Percentiles rank a stretch among this genome's conserved stretches.
These are phyloP conservation scores for Boechera retrofracta DNA, from an alignment of 345 rosid species.

Conservation along the genomic window DNA sequence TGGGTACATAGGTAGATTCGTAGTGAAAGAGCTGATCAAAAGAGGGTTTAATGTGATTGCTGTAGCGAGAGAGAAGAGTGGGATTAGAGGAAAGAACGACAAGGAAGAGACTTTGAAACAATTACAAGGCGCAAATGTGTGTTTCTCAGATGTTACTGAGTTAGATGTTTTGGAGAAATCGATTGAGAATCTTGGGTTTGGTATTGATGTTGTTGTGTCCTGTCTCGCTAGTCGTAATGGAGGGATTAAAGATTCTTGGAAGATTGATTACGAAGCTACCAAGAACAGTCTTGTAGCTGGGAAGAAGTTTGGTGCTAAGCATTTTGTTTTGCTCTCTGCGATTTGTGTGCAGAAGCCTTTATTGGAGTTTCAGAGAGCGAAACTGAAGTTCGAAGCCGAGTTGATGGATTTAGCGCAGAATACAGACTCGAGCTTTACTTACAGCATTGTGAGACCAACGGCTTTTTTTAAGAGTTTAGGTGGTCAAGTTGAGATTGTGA, in stretches of 20 bases:
- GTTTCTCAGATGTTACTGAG: constrained; percentile 84
- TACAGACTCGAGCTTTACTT: constrained; percentile 56
- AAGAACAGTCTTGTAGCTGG: constrained; percentile 89
- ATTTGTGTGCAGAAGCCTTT: constrained; percentile 93
- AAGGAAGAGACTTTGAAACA: constrained; percentile 68
- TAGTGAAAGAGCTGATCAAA: constrained; percentile 69
- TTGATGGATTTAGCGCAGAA: constrained; percentile 55
- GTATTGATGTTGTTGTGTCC: constrained; percentile 83
- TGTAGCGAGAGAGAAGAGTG: constrained; percentile 84
- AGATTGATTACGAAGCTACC: constrained; percentile 89
- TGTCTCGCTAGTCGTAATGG: constrained; percentile 92
- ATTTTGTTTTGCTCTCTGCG: constrained; percentile 88
- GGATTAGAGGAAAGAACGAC: constrained; percentile 66
- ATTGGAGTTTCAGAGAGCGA: constrained; percentile 87
- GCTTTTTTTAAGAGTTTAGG: constrained; percentile 95
- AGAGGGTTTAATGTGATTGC: constrained; percentile 90
- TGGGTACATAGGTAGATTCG: constrained; percentile 93
- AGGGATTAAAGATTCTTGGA: constrained; percentile 93
- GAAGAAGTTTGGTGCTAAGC: constrained; percentile 71
- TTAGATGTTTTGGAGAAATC: constrained; percentile 61
- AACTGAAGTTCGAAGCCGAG: constrained; percentile 86
- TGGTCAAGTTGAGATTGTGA: constrained; percentile 92
- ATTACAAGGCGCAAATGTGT: constrained; percentile 70
- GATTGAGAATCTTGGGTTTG: constrained; percentile 50
- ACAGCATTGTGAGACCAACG: constrained; percentile 92